Base-by-base conservation (phyloP, 768 basidiomycete genomes). In the Megacollybia marginata region DNA sequence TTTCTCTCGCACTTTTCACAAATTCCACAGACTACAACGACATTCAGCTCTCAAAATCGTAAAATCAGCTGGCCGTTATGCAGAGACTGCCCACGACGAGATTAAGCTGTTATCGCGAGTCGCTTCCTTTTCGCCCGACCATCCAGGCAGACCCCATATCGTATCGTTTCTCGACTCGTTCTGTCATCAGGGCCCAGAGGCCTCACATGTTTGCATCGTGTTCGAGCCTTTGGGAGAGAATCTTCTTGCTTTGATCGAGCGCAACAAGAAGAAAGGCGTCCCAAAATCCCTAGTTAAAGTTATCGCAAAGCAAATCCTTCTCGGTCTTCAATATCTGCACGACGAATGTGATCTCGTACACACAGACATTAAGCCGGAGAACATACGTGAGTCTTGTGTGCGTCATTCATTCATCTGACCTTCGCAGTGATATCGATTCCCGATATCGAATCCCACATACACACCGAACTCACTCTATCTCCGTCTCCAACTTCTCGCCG, bases 81-180 rank as follows among this genome's bases (percentile, higher is more conserved):
- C 92, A 52, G 94, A 97, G 64, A 97, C 95, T 5, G 95, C 95
- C 28, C 80, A 87, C 46, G 95, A 98, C 65, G 95, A 98, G 69
- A 97, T 98, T 65, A 90, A 92, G 63, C 79, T 97, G 33, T 78
- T 93, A 36, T 79, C 83, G 54, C 83, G 83, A 55, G 85, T 94
- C 5, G 73, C 79, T 48, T 74, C 79, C 16, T 75, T 79, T 63
- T 85, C 80, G 61, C 85, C 82, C n/a, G 61, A 71, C 2, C 92
- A 95, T 62, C 80, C 80, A 13, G 93, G 93, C 49, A 76, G 86
- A 49, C 68, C 76, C 20, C 83, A 93, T 61, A 78, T 95, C 50
- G 91, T 96, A 53, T 83, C 88, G 10, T 89, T 94, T 58, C 81
- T 95, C 52, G 93, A 96, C 68, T 88, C 90, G 23, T 96, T 96